Percentiles rank a stretch among this genome's conserved stretches.
phyloP scores from a whole-genome alignment of 108 stramenopile genomes.

The Skeletonema marinoi region DNA sequence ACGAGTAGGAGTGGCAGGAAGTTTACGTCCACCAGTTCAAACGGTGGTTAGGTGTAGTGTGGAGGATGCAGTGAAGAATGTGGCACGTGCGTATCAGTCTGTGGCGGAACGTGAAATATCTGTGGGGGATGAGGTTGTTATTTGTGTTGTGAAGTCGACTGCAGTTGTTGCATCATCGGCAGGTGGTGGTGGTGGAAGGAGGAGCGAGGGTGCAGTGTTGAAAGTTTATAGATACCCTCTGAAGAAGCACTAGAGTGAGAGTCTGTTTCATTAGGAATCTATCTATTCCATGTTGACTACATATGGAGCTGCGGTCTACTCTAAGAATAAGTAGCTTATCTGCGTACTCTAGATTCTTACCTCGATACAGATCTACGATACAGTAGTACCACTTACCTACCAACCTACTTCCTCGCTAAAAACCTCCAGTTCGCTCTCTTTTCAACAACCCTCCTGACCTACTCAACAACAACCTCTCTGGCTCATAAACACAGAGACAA shows the following conservation, averaged over 20 bases:
- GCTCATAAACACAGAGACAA: too few relatives aligned
- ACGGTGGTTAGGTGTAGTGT: slow-evolving; percentile 58
- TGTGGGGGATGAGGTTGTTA: slow-evolving; percentile 78
- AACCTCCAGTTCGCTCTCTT: too few relatives aligned
- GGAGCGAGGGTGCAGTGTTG: slow-evolving; percentile 3
- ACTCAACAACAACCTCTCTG: too few relatives aligned
- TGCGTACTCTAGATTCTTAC: too few relatives aligned
- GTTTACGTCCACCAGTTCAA: slow-evolving; percentile 39
- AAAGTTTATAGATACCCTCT: slow-evolving; percentile 23
- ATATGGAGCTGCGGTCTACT: too few relatives aligned
- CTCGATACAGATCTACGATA: too few relatives aligned
- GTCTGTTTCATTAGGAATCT: not conserved
- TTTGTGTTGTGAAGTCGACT: slow-evolving; percentile 56
- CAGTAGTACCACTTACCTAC: too few relatives aligned
- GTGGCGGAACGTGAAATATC: slow-evolving; percentile 87
- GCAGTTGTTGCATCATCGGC: not conserved
- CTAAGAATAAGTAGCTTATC: too few relatives aligned
- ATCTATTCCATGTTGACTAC: too few relatives aligned
- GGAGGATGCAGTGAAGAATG: slow-evolving; percentile 60
- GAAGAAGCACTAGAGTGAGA: slow-evolving; percentile 19
- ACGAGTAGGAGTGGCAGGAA: slow-evolving; percentile 44
- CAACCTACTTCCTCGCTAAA: too few relatives aligned
- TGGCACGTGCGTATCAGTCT: slow-evolving; percentile 71
- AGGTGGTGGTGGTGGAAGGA: not conserved
- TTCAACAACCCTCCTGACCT: too few relatives aligned